Base-by-base conservation (phyloP, 2,329 filamentous ascomycete species). In the Verticillium nubilum region DNA sequence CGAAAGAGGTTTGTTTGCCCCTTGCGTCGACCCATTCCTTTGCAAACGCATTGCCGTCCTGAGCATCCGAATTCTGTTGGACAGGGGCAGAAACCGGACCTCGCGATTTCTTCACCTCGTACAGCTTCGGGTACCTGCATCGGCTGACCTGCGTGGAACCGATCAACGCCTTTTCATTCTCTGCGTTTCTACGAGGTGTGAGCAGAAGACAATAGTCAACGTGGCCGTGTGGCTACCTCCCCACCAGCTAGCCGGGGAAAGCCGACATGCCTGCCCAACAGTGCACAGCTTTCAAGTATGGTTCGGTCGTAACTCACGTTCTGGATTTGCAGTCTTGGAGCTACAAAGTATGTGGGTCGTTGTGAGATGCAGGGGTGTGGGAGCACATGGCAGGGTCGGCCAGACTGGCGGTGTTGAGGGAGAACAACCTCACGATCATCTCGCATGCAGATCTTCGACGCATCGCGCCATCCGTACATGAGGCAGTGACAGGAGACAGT, bases 91-190 rank as follows among this genome's bases (percentile, higher is more conserved):
- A 37, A 3, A n/a, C 35, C 35, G 35, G 35, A 5, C 4, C 6
- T 37, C 2, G 42, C 42, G 4, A 12, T 10, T 50, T 19, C 42
- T 50, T 19, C 42, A 23, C 19, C 7, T 50, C 19, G 54, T 35
- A 17, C 27, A 28, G 15, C 42, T 23, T 57, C 42, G 57, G 52
- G 33, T 62, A 52, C 54, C 52, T 61, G 57, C 61, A 56, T 59
- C 57, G 13, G 55, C 19, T 29, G 31, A 59, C 26, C 61, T 59
- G 61, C 57, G 47, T 6, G 53, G n/a, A 57, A 52, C 59, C 61
- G 61, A 27, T 3, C 7, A 50, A 10, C 25, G n/a, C 5, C 42
- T 50, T 7, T 9, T 50, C 19, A 7, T 23, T 4, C 6, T 23
- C 42, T 12, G n/a, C 5, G 29, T 13, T 31, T 31, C 29, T 50